phyloP scores from a whole-genome alignment of 345 rosid genomes.

The Brassica nigra region DNA sequence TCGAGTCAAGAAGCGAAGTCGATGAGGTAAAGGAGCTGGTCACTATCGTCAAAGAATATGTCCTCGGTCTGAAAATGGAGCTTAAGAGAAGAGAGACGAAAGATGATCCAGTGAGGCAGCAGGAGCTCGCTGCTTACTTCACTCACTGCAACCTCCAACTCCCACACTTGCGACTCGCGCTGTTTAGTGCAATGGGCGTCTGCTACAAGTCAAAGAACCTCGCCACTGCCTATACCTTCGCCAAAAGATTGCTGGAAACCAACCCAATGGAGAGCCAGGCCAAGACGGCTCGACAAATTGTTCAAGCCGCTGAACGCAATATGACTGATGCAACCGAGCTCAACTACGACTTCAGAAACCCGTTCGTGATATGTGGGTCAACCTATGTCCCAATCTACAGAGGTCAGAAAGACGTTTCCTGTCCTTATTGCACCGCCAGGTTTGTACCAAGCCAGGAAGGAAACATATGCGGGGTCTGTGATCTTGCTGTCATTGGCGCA shows the following conservation, averaged over 20 bases:
- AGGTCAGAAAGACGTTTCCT: constrained; percentile 82
- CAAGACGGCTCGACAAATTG: constrained; percentile 76
- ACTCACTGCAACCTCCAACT: constrained; percentile 89
- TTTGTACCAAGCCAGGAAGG: constrained; percentile 82
- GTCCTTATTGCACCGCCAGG: constrained; percentile 84
- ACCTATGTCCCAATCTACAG: constrained; percentile 89
- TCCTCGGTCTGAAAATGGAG: constrained; percentile 80
- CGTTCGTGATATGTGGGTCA: constrained; percentile 86
- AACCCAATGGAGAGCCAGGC: constrained; percentile 81
- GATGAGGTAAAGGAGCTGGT: constrained; percentile 92
- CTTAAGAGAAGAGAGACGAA: constrained; percentile 75
- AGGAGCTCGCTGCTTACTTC: constrained; percentile 98
- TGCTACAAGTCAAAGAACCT: constrained; percentile 83
- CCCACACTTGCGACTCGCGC: constrained; percentile 81
- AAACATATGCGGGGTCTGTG: constrained; percentile 71
- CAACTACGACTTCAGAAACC: constrained; percentile 93
- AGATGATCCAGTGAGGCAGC: constrained; percentile 75
- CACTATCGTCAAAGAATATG: constrained; percentile 81
- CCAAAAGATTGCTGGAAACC: constrained; percentile 76
- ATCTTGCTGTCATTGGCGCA: constrained; percentile 81
- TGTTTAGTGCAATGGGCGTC: constrained; percentile 72
- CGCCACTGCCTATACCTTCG: constrained; percentile 80
- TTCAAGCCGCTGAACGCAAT: constrained; percentile 81
- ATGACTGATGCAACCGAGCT: constrained; percentile 64
- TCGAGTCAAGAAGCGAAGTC: constrained; percentile 94